Percentiles rank a stretch among this genome's conserved stretches.
These are phyloP conservation scores for Oryza coarctata DNA, from an alignment of 176 grass and related monocot genomes.

Conservation along the genomic window DNA sequence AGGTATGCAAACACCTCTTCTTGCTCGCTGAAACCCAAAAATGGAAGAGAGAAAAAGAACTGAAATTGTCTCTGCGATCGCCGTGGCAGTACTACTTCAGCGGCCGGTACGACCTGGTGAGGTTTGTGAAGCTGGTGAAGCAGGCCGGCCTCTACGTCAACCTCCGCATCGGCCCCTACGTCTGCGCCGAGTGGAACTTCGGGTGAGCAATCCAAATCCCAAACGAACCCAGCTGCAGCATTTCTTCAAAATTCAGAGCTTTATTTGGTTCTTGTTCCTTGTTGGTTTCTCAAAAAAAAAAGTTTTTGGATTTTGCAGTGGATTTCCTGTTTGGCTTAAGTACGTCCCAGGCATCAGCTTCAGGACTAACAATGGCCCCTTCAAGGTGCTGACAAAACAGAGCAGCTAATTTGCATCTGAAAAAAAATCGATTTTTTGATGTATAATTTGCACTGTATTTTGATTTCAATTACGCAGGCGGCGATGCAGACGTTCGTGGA, in stretches of 20 bases:
- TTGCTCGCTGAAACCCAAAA: neutral
- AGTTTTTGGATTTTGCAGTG: conserved; percentile 41
- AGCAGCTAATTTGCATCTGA: neutral
- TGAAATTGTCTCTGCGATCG: neutral
- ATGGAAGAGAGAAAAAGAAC: neutral
- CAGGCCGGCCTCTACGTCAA: conserved; percentile 86
- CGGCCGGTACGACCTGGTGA: conserved; percentile 91
- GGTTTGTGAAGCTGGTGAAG: conserved; percentile 78
- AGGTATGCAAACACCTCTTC: neutral
- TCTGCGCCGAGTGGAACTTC: conserved; percentile 95
- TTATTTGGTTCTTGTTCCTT: neutral
- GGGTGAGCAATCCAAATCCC: conserved; percentile 32
- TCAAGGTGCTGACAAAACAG: conserved; percentile 55
- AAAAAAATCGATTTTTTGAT: neutral
- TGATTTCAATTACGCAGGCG: conserved; percentile 37
- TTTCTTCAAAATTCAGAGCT: neutral
- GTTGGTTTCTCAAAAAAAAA: neutral
- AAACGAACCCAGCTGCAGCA: neutral
- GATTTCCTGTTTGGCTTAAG: conserved; percentile 97
- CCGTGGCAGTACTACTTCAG: conserved; percentile 72
- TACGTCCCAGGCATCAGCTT: conserved; percentile 95
- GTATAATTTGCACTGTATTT: neutral
- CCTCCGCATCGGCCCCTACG: conserved; percentile 93
- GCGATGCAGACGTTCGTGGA: conserved; percentile 85
- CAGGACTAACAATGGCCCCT: conserved; percentile 81